These are phyloP conservation scores for Claviceps sp. DNA, from an alignment of 2,329 filamentous ascomycete genomes.

Conservation along the genomic window DNA sequence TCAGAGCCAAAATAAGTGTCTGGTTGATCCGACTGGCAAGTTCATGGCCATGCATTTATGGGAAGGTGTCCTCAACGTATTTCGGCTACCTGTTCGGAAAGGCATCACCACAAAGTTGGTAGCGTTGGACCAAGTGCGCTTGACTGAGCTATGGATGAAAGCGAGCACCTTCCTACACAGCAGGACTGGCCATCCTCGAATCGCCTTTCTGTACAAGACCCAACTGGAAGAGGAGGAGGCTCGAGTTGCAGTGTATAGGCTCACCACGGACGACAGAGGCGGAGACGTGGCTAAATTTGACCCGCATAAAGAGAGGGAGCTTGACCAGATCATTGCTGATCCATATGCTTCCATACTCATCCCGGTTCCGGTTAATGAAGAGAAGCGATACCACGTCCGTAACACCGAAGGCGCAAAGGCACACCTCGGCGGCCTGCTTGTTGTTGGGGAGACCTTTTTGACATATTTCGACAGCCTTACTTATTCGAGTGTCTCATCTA, in stretches of 20 bases:
- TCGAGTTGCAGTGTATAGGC: slow-evolving; percentile 43
- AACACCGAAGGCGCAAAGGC: slow-evolving; percentile 39
- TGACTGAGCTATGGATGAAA: slow-evolving; percentile 48
- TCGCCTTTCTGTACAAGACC: slow-evolving; percentile 46
- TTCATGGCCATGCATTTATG: slow-evolving; percentile 46
- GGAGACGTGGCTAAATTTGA: slow-evolving; percentile 41
- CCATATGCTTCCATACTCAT: slow-evolving; percentile 47
- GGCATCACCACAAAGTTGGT: slow-evolving; percentile 30
- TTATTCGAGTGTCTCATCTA: slow-evolving; percentile 49
- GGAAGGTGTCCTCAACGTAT: slow-evolving; percentile 45
- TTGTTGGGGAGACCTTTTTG: slow-evolving; percentile 69
- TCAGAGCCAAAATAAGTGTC: slow-evolving; percentile 68
- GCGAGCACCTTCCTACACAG: slow-evolving; percentile 43
- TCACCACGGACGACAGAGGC: slow-evolving; percentile 46
- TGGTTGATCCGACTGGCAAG: slow-evolving; percentile 66
- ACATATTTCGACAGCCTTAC: slow-evolving; percentile 74
- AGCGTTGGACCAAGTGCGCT: slow-evolving; percentile 39
- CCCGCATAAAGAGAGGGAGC: slow-evolving; percentile 38
- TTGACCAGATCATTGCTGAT: slow-evolving; percentile 39
- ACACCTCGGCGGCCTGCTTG: slow-evolving; percentile 56
- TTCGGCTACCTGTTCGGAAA: slow-evolving; percentile 35
- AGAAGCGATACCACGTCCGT: slow-evolving; percentile 47
- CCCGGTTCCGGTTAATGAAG: slow-evolving; percentile 43
- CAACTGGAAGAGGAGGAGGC: slow-evolving; percentile 38
- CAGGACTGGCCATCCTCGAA: slow-evolving; percentile 42